phyloP scores from a whole-genome alignment of 768 basidiomycete species.

The Auricularia sp. region DNA sequence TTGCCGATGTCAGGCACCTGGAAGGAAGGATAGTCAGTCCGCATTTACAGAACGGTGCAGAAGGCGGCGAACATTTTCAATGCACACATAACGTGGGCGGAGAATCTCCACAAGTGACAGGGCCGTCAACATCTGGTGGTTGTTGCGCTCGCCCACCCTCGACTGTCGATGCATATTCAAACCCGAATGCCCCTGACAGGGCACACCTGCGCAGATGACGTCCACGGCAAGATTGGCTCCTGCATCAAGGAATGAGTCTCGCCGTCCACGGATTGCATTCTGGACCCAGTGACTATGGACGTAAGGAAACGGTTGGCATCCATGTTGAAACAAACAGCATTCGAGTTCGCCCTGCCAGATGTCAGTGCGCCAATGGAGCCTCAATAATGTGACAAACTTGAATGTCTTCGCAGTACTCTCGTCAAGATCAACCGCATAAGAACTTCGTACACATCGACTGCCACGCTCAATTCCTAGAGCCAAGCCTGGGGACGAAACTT shows the following conservation, averaged over 20 bases:
- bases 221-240: neutral
- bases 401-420: neutral
- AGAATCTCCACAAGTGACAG: conserved; percentile 42
- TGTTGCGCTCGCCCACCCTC: neutral
- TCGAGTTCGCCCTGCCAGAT: neutral
- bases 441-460: neutral
- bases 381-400: neutral
- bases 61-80: conserved; percentile 42
- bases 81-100: conserved; percentile 32
- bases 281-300: neutral
- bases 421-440: neutral
- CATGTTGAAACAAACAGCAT: neutral
- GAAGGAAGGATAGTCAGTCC: neutral
- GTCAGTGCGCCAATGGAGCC: neutral
- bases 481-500: neutral
- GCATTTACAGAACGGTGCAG: neutral
- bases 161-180: neutral
- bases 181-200: neutral
- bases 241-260: neutral
- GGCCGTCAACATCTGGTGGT: conserved; percentile 37
- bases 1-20: neutral
- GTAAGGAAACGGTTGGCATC: neutral
- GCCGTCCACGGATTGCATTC: neutral
- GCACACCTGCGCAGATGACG: neutral
- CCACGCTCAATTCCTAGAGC: neutral